phyloP scores from a whole-genome alignment of 2,329 filamentous ascomycete species.

The Amesomyces nigricolor region DNA sequence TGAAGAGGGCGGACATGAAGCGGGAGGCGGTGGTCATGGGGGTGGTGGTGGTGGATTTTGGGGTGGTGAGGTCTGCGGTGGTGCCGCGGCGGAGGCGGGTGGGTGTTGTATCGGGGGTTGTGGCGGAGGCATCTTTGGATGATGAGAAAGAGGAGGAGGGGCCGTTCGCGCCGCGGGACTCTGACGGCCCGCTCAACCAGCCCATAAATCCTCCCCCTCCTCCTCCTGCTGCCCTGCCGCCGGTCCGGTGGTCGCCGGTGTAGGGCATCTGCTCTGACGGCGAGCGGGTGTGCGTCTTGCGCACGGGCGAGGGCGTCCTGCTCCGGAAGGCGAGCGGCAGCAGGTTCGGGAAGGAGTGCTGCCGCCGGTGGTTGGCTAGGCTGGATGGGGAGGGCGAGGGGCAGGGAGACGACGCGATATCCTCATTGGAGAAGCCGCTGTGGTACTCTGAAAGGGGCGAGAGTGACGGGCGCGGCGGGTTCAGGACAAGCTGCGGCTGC shows the following conservation, averaged over 20 bases:
- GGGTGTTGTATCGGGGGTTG: constrained; percentile 31
- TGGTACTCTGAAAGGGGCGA: constrained; percentile 32
- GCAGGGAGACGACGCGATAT: constrained; percentile 18
- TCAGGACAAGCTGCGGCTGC: constrained; percentile 16
- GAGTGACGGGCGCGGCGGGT: constrained; percentile 22
- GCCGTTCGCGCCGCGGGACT: constrained; percentile 15
- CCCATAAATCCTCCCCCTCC: constrained; percentile 30
- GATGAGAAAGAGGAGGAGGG: background rate
- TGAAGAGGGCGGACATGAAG: constrained; percentile 40
- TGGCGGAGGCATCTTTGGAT: background rate
- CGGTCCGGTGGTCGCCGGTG: constrained; percentile 37
- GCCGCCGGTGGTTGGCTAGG: constrained; percentile 30
- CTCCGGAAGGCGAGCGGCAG: constrained; percentile 29
- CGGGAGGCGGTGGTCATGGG: constrained; percentile 34
- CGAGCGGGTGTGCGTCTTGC: constrained; percentile 23
- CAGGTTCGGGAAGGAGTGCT: constrained; percentile 35
- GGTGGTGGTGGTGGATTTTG: constrained; percentile 31
- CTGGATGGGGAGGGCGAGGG: constrained; percentile 19
- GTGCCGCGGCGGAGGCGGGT: constrained; percentile 28
- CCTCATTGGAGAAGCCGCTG: constrained; percentile 30
- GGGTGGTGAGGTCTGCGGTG: constrained; percentile 28
- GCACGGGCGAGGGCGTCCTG: constrained; percentile 29
- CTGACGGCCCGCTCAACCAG: constrained; percentile 29
- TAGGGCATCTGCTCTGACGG: constrained; percentile 36
- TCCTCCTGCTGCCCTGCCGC: constrained; percentile 24